phyloP scores from a whole-genome alignment of 495 filamentous ascomycete genomes.

The Xylaria cubensis region DNA sequence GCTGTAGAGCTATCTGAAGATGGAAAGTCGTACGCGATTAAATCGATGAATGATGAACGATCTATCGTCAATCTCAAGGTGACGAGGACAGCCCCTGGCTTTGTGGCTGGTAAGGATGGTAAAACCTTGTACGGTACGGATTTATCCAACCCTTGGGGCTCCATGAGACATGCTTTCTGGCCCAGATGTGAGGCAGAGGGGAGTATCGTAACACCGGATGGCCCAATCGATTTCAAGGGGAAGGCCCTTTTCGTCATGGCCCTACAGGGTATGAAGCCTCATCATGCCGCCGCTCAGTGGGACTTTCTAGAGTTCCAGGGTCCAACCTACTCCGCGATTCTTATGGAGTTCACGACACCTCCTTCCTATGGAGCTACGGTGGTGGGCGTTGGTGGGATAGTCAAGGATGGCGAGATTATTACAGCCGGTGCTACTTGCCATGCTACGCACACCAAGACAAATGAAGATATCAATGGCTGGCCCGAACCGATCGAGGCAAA shows the following conservation, averaged over 20 bases:
- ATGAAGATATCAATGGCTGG: slow-evolving; percentile 84
- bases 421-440: slow-evolving; percentile 68
- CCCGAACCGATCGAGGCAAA: slow-evolving; percentile 78
- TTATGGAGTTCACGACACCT: slow-evolving; percentile 98
- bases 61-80: slow-evolving; percentile 84
- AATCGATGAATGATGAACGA: slow-evolving; percentile 77
- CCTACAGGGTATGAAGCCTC: slow-evolving; percentile 98
- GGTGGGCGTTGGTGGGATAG: slow-evolving; percentile 83
- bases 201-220: slow-evolving; percentile 80
- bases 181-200: slow-evolving; percentile 82
- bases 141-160: slow-evolving; percentile 83
- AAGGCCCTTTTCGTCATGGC: slow-evolving; percentile 79
- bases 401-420: slow-evolving; percentile 80
- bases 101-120: slow-evolving; percentile 85
- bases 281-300: slow-evolving; percentile 94
- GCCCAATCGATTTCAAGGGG: slow-evolving; percentile 83
- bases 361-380: slow-evolving; percentile 89
- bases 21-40: slow-evolving; percentile 79
- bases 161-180: slow-evolving; percentile 93
- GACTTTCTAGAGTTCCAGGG: slow-evolving; percentile 93
- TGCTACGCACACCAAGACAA: slow-evolving; percentile 69
- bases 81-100: slow-evolving; percentile 76
- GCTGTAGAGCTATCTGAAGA: slow-evolving; percentile 85
- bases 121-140: slow-evolving; percentile 87
- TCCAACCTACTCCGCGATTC: slow-evolving; percentile 79